phyloP scores from a whole-genome alignment of 805 yeast genomes.

The Candida verbasci region DNA sequence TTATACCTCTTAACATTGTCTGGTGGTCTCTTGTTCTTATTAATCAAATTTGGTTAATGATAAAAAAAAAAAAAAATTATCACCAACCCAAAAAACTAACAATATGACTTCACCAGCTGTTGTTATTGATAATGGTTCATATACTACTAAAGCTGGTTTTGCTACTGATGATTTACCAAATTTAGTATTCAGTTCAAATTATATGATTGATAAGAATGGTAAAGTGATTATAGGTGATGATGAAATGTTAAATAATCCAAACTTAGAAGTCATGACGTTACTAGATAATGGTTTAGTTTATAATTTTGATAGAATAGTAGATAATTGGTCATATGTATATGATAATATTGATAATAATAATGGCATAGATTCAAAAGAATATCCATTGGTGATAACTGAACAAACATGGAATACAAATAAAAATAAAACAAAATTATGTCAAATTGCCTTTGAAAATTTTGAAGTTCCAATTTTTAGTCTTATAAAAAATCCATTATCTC shows the following conservation, averaged over 20 bases:
- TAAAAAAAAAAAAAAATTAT: not conserved
- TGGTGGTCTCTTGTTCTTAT: too few relatives aligned
- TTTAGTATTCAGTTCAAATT: constrained; percentile 52
- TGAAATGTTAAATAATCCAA: constrained; percentile 40
- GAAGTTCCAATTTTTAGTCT: constrained; percentile 75
- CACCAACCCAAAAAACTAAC: not conserved
- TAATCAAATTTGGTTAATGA: not conserved
- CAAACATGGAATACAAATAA: constrained; percentile 67
- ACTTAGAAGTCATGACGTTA: constrained; percentile 52
- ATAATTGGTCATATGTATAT: constrained; percentile 66
- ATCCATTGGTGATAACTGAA: constrained; percentile 62
- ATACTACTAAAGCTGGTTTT: constrained; percentile 65
- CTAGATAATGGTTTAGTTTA: constrained; percentile 62
- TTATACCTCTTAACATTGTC: not conserved
- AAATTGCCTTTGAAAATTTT: constrained; percentile 70
- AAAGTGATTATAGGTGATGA: constrained; percentile 43
- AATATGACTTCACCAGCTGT: constrained; percentile 44
- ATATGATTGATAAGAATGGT: constrained; percentile 36
- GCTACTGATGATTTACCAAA: constrained; percentile 63
- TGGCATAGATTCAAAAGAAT: constrained; percentile 50
- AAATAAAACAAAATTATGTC: constrained; percentile 53
- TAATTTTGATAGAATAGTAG: constrained; percentile 66
- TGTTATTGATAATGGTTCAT: constrained; percentile 66
- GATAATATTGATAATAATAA: constrained; percentile 38
- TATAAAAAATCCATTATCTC: constrained; percentile 72